phyloP scores from a whole-genome alignment of 2,329 filamentous ascomycete species.

The Aspergillus calidoustus region DNA sequence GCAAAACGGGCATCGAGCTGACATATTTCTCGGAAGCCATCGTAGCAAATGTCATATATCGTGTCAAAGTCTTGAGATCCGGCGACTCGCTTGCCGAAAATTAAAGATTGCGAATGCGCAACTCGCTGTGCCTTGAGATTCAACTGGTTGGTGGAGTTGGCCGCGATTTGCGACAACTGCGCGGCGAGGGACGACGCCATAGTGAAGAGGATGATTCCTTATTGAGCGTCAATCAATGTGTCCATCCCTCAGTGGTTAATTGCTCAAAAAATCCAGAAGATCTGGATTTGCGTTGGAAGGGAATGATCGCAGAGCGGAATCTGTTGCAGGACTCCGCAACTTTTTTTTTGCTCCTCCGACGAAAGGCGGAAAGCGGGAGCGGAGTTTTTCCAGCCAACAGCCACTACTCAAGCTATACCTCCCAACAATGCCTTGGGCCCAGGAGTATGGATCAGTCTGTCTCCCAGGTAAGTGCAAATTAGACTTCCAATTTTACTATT shows the following conservation, averaged over 20 bases:
- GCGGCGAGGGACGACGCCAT: slow-evolving; percentile 89
- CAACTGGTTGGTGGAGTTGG: slow-evolving; percentile 85
- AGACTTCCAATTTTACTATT: background rate
- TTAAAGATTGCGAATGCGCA: slow-evolving; percentile 89
- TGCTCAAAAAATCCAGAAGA: slow-evolving; percentile 11
- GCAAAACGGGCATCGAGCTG: slow-evolving; percentile 79
- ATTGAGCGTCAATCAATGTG: slow-evolving; percentile 20
- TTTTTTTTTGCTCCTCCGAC: slow-evolving; percentile 38
- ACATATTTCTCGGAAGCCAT: slow-evolving; percentile 91
- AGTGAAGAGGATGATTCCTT: slow-evolving; percentile 25
- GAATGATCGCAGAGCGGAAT: slow-evolving; percentile 22
- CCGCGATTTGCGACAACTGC: slow-evolving; percentile 91
- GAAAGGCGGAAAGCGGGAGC: slow-evolving; percentile 28
- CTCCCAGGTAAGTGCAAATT: slow-evolving; percentile 37
- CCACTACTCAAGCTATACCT: slow-evolving; percentile 14
- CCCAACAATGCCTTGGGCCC: slow-evolving; percentile 23
- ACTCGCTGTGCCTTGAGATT: slow-evolving; percentile 92
- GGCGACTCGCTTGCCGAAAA: slow-evolving; percentile 86
- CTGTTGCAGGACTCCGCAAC: slow-evolving; percentile 28
- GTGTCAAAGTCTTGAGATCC: slow-evolving; percentile 88
- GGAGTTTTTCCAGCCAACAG: slow-evolving; percentile 32
- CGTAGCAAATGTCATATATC: slow-evolving; percentile 81
- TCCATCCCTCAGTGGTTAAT: slow-evolving; percentile 26
- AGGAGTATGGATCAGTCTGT: slow-evolving; percentile 43
- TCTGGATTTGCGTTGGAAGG: slow-evolving; percentile 13